Evolutionary conservation across 106 monocot species (phyloP).

Genomic region (Chionographis japonica): DNA sequence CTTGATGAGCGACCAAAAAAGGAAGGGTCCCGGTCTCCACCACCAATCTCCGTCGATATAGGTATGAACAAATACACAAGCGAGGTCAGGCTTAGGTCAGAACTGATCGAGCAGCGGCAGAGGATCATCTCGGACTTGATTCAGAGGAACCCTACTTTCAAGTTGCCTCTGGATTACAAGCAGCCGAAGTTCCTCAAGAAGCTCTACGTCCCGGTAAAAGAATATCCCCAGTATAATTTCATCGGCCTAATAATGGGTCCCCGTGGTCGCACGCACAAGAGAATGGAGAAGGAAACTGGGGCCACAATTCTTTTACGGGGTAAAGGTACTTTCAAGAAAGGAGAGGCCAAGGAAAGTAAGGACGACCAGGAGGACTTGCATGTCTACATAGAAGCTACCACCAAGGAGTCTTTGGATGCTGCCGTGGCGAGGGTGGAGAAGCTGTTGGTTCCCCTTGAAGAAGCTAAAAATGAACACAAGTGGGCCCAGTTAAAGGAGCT

Average conservation of each 20-base stretch:
- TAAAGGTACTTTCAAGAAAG: conserved; percentile 26
- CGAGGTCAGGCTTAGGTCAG: not conserved
- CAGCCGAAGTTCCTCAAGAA: conserved; percentile 38
- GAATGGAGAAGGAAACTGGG: conserved; percentile 60
- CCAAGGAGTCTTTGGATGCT: conserved; percentile 48
- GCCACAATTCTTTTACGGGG: conserved; percentile 56
- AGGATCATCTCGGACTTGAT: conserved; percentile 30
- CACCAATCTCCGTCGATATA: conserved; percentile 14
- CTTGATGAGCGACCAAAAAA: conserved; percentile 17
- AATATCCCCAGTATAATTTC: conserved; percentile 63
- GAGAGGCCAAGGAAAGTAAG: not conserved
- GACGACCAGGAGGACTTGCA: conserved; percentile 52
- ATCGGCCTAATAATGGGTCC: conserved; percentile 70
- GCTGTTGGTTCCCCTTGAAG: conserved; percentile 54
- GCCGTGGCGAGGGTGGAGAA: conserved; percentile 62
- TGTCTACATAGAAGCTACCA: conserved; percentile 48
- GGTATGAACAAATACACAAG: conserved; percentile 17
- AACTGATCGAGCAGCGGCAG: conserved; percentile 21
- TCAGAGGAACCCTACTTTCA: conserved; percentile 23
- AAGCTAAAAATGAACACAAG: conserved; percentile 40
- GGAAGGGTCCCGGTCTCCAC: conserved; percentile 26
- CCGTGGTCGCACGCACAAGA: conserved; percentile 49
- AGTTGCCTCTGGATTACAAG: conserved; percentile 12
- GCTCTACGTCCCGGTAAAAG: conserved; percentile 56
- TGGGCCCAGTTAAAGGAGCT: conserved; percentile 56